Base-by-base conservation (phyloP, 164 flowering plant species). In the Warburgia ugandensis region DNA sequence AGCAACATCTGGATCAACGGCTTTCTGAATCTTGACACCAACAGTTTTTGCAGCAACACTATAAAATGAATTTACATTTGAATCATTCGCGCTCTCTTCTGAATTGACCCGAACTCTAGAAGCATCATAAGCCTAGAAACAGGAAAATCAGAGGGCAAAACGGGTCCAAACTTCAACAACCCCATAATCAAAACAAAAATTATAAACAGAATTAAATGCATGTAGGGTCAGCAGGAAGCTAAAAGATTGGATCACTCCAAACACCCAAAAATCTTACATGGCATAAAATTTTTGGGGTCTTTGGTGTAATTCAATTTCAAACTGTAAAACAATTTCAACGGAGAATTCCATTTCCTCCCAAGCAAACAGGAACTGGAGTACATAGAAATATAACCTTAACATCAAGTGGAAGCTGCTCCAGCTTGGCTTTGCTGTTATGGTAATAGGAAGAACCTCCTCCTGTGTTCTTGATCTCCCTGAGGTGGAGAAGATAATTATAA, bases 101-200 rank as follows among this genome's bases (percentile, higher is more conserved):
- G 66, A 14, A 44, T 26, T 12, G 45, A 92, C 47, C 19, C 35
- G 58, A 6, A 89, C 68, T 59, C 69, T 84, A 0, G 97, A 84
- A 33, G 97, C 95, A 73, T 92, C 95, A 68, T 80, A 92, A 16
- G 92, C 97, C 99, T 88, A 48, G 28, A 31, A 45, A 38, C 29
- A 9, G n/a, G 1, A 48, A 22, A 13, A 35, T 17, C 26, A 8
- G 11, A 19, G 17, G 17, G 17, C 17, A 14, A 16, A 43, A 43
- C 12, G 26, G 25, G 26, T n/a, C n/a, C n/a, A n/a, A n/a, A n/a
- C n/a, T n/a, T n/a, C n/a, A n/a, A n/a, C n/a, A n/a, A 25, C 27
- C 1, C 6, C 27, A 22, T 1, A 25, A 19, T 3, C 29, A 10
- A 9, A 14, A 22, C 12, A 22, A 11, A 12, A 42, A 11, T 2